Percentiles rank a stretch among this genome's conserved stretches.
Evolutionary conservation across 768 basidiomycete genomes (phyloP).

Genomic region (Ramaria sp.): DNA sequence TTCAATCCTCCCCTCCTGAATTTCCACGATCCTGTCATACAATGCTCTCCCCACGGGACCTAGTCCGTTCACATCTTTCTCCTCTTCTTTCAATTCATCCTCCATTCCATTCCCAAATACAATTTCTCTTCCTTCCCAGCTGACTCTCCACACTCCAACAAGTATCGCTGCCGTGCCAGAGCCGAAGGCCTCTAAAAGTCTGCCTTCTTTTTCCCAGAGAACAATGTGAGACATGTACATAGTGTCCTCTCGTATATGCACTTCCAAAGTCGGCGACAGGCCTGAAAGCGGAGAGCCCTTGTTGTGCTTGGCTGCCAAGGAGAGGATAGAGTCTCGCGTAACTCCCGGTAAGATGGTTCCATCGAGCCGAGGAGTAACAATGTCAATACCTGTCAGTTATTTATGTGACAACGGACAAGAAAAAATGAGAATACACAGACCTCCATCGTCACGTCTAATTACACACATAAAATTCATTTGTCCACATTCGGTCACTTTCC

Average conservation of each 20-base stretch:
- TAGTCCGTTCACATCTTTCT: slow-evolving; percentile 34
- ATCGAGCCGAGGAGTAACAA: slow-evolving; percentile 82
- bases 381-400: slow-evolving; percentile 47
- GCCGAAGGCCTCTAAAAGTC: slow-evolving; percentile 73
- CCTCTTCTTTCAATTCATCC: slow-evolving; percentile 4
- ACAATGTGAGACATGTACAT: slow-evolving; percentile 50
- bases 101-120: slow-evolving; percentile 31
- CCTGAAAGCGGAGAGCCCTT: slow-evolving; percentile 27
- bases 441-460: slow-evolving; percentile 45
- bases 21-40: slow-evolving; percentile 59
- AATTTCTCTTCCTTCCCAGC: slow-evolving; percentile 50
- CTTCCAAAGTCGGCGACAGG: slow-evolving; percentile 31
- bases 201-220: slow-evolving; percentile 38
- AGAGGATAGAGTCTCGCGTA: slow-evolving; percentile 76
- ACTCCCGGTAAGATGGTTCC: slow-evolving; percentile 91
- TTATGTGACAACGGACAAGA: background rate
- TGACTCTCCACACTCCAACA: slow-evolving; percentile 60
- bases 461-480: slow-evolving; percentile 78
- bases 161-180: slow-evolving; percentile 79
- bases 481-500: slow-evolving; percentile 42
- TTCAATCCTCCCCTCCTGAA: slow-evolving; percentile 57
- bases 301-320: slow-evolving; percentile 55
- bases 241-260: slow-evolving; percentile 43
- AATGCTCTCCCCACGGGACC: slow-evolving; percentile 57
- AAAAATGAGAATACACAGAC: slow-evolving; percentile 27